phyloP scores from a whole-genome alignment of 1,139 yeast genomes.

The Scheffersomyces segobiensis region DNA sequence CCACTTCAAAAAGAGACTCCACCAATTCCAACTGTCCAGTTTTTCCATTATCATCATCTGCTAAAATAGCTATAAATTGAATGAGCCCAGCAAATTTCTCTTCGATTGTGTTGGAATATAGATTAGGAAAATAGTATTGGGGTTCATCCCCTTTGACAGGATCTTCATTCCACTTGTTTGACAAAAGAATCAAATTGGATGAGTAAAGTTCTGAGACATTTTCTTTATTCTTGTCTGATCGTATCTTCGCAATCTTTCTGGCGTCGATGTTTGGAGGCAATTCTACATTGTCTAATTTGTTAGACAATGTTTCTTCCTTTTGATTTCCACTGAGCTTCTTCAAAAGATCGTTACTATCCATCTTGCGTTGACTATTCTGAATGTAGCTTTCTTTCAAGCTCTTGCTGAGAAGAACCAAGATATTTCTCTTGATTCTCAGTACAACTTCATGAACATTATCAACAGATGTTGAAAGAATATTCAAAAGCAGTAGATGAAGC shows the following conservation, averaged over 20 bases:
- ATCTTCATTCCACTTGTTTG: slow-evolving; percentile 12
- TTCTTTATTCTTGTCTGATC: not conserved
- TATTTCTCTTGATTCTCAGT: slow-evolving; percentile 9
- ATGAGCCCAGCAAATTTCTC: slow-evolving; percentile 6
- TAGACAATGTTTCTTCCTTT: slow-evolving; percentile 7
- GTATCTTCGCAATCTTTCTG: slow-evolving; percentile 21
- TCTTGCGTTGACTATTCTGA: slow-evolving; percentile 10
- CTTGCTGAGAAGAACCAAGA: slow-evolving; percentile 15
- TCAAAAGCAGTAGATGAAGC: slow-evolving; percentile 26
- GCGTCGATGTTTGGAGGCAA: slow-evolving; percentile 44
- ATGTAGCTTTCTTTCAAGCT: slow-evolving; percentile 18
- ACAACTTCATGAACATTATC: slow-evolving; percentile 6
- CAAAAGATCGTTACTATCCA: not conserved
- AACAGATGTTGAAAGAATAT: slow-evolving; percentile 14
- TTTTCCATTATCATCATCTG: slow-evolving; percentile 4
- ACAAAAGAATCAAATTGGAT: slow-evolving; percentile 18
- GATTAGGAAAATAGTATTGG: slow-evolving; percentile 4
- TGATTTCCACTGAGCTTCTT: not conserved
- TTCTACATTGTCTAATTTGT: slow-evolving; percentile 36
- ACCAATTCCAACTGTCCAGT: slow-evolving; percentile 3
- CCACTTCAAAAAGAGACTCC: not conserved
- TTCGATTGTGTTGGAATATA: slow-evolving; percentile 10
- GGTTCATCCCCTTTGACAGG: not conserved
- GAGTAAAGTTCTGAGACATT: slow-evolving; percentile 12
- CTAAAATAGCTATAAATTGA: slow-evolving; percentile 5